Base-by-base conservation (phyloP, 2,329 filamentous ascomycete species). In the Coleophoma crateriformis region DNA sequence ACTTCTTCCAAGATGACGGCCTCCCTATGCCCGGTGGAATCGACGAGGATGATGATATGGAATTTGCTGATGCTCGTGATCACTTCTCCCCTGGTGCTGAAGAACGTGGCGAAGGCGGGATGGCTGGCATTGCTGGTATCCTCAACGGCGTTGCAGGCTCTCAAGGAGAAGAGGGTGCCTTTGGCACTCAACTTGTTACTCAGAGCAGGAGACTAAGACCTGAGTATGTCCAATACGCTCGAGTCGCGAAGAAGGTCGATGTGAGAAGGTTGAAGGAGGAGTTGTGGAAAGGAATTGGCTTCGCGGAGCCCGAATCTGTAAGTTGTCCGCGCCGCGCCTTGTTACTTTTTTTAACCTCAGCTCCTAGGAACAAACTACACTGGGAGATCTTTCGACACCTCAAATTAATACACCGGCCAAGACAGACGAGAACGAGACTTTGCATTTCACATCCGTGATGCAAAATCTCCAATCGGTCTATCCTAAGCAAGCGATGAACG, bases 1-100 rank as follows among this genome's bases (percentile, higher is more conserved):
- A 97, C 68, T 99, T 97, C 78, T 99, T 97, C 74, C 87, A 94
- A 61, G 94, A 97, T 62, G 88, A 92, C 59, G 85, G 79, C 2
- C 72, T 91, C 55, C 84, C 85, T 2, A 79, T 89, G 60, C 74
- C 80, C 2, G 84, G 80, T 11, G 82, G 75, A 4, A 73, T 76
- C 43, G 68, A 74, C 19, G 75, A 79, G 15, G 84, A 85, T 39
- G 86, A 88, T 48, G 84, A 87, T 44, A 73, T 77, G 52, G 85
- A 87, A 60, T 94, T 94, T 67, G 86, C 87, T 4, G 88, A 94
- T 66, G 88, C 88, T 32, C 75, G 85, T 42, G 88, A 94, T 59
- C 82, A 88, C 59, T 87, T 92, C 65, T 87, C 86, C 1, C 87
- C 87, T 1, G 78, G 78, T 5, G 73, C 72, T 4, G 73, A 70